Percentiles rank a stretch among this genome's conserved stretches.
phyloP scores from a whole-genome alignment of 2,329 filamentous ascomycete species.

The Echinosphaeria canescens region DNA sequence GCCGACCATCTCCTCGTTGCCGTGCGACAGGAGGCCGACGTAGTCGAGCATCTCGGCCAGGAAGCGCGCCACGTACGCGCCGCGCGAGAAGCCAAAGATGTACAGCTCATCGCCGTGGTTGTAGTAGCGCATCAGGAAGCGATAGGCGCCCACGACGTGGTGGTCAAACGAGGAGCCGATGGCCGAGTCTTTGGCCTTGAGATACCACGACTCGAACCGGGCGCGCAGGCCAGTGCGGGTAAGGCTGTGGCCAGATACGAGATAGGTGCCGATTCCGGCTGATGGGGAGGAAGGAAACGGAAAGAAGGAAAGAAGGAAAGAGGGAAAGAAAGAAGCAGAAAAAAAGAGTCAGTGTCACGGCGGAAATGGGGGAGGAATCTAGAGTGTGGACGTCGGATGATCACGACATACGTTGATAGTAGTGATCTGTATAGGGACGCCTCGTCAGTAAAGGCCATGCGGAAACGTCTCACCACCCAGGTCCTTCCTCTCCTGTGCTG shows the following conservation, averaged over 20 bases:
- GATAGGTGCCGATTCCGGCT: conserved; percentile 55
- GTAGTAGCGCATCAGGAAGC: conserved; percentile 58
- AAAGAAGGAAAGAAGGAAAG: too few relatives aligned
- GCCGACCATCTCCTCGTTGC: conserved; percentile 67
- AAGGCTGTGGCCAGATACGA: conserved; percentile 35
- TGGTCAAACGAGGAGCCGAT: conserved; percentile 63
- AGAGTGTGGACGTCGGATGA: background rate
- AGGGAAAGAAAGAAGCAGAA: too few relatives aligned
- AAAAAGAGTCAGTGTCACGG: background rate
- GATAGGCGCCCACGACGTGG: conserved; percentile 68
- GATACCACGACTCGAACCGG: conserved; percentile 41
- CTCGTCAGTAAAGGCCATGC: conserved; percentile 1
- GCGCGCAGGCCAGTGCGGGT: conserved; percentile 32
- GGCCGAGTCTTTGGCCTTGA: conserved; percentile 58
- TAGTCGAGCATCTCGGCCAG: conserved; percentile 71
- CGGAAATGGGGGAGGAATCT: too few relatives aligned
- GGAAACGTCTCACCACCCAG: background rate
- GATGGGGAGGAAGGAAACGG: too few relatives aligned
- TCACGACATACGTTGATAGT: conserved; percentile 31
- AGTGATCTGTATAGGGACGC: conserved; percentile 20
- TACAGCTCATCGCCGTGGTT: conserved; percentile 41
- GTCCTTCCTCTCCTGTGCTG: too few relatives aligned
- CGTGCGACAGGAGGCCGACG: conserved; percentile 56
- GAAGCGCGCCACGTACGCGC: conserved; percentile 53
- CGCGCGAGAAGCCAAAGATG: conserved; percentile 55